Evolutionary conservation across 2,329 filamentous ascomycete genomes (phyloP).

Genomic region (Ophiocordyceps australis): DNA sequence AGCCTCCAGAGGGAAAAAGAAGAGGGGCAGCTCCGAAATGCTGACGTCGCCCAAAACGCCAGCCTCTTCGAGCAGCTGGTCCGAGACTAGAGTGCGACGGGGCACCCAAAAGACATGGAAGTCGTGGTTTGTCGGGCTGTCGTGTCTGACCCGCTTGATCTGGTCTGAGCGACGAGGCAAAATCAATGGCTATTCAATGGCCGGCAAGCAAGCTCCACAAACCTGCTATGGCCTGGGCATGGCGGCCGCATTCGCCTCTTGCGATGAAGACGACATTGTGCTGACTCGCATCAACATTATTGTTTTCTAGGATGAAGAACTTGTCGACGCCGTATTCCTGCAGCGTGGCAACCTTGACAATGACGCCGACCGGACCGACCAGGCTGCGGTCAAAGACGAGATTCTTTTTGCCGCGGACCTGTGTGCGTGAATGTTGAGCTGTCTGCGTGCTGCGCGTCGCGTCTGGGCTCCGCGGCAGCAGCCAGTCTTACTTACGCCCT

Average conservation of each 20-base stretch:
- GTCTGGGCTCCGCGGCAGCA: constrained; percentile 3
- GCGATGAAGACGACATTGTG: constrained; percentile 90
- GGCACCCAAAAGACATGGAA: constrained; percentile 96
- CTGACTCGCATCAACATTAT: constrained; percentile 86
- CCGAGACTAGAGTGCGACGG: constrained; percentile 75
- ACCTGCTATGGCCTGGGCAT: constrained; percentile 81
- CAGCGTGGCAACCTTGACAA: constrained; percentile 88
- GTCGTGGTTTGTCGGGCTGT: constrained; percentile 81
- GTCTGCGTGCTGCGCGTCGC: not conserved
- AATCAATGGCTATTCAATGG: constrained; percentile 5
- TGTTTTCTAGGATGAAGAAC: constrained; percentile 91
- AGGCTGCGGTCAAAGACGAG: constrained; percentile 82
- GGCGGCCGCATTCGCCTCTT: constrained; percentile 71
- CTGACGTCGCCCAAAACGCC: constrained; percentile 87
- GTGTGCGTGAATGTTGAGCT: constrained; percentile 6
- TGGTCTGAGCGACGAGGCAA: constrained; percentile 45
- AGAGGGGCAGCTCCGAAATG: constrained; percentile 70
- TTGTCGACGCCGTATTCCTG: constrained; percentile 98
- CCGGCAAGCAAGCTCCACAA: constrained; percentile 21
- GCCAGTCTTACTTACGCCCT: constrained; percentile 58
- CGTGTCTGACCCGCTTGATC: constrained; percentile 74
- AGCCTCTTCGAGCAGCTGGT: constrained; percentile 80
- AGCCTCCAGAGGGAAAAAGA: constrained; percentile 80
- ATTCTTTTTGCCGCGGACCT: constrained; percentile 99
- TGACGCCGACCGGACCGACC: constrained; percentile 73